Base-by-base conservation (phyloP, 164 flowering plant genomes). In the Paratinospora sagittata region DNA sequence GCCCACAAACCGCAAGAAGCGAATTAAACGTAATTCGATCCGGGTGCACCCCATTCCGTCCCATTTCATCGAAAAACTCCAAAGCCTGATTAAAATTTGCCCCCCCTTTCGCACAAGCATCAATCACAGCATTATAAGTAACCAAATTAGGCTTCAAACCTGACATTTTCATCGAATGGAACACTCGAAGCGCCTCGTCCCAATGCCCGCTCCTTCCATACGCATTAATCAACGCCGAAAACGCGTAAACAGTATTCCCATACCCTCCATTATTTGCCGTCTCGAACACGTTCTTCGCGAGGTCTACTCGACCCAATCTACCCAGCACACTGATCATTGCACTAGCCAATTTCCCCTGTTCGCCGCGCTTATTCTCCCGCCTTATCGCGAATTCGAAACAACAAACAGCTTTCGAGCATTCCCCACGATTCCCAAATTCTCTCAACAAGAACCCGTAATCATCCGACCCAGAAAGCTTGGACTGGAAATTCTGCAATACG, bases 41-140 rank as follows among this genome's bases (percentile, higher is more conserved):
- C 2, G 99, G 99, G 8, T 81, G 85, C 24, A 93, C 89, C 47
- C 96, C 88, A 69, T 80, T 83, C 19, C 65, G 74, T 73, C 85
- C 71, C 99, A 96, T 96, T 41, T 96, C 96, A 76, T 91, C 84
- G 24, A 91, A 90, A 63, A 91, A 78, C 66, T 71, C 84, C 11
- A 77, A 74, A 0, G 90, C 97, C 58, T 75, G 70, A 36, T 80
- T 77, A 70, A 88, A 90, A 52, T 89, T 89, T 57, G 87, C 87
- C 23, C 99, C 98, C 58, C 97, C 98, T 83, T 96, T 96, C 2
- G 88, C 99, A 83, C 93, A 91, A 0, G 99, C 99, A 84, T 96
- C 97, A 68, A 96, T 96, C 60, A 93, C 88, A 8, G 99, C 93
- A 85, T 96, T 96, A 70, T 90, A 96, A 39, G 96, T 90, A 16